Percentiles rank a stretch among this genome's conserved stretches.
Evolutionary conservation across 306 rosid species (phyloP).

Genomic region (Castanopsis chinensis): DNA sequence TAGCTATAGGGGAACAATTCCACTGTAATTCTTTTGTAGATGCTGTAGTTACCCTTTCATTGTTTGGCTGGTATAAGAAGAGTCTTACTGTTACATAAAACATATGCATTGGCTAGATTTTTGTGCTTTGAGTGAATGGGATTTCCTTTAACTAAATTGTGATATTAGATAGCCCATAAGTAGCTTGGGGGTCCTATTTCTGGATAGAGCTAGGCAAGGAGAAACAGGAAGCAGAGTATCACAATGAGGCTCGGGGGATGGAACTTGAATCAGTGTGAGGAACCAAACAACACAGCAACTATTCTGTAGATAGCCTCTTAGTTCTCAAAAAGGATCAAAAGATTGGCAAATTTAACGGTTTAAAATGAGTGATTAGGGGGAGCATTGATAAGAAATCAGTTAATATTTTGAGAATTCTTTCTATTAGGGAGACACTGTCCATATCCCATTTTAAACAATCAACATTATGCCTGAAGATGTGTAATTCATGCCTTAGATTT

Average conservation of each 20-base stretch:
- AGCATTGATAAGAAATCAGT: neutral
- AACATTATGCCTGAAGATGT: neutral
- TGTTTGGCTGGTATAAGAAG: neutral
- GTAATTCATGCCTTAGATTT: neutral
- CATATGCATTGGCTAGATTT: neutral
- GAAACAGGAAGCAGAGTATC: neutral
- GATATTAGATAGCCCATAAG: neutral
- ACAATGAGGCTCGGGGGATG: neutral
- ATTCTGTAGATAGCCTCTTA: neutral
- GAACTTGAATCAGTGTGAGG: neutral
- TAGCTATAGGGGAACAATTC: neutral
- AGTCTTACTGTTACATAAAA: neutral
- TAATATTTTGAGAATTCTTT: neutral
- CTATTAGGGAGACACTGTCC: neutral
- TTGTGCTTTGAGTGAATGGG: neutral
- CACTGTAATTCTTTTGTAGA: neutral
- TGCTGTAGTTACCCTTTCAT: neutral
- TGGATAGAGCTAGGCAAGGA: neutral
- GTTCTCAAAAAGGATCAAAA: neutral
- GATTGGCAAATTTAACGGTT: neutral
- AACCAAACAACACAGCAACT: neutral
- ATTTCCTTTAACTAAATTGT: neutral
- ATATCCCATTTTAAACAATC: neutral
- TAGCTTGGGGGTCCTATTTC: neutral
- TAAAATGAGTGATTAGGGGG: neutral